A percentile compares a stretch with the other conserved stretches of the same genome.
These are phyloP conservation scores for Diaporthe longicolla DNA, from an alignment of 2,329 filamentous ascomycete species.

Conservation along the genomic window DNA sequence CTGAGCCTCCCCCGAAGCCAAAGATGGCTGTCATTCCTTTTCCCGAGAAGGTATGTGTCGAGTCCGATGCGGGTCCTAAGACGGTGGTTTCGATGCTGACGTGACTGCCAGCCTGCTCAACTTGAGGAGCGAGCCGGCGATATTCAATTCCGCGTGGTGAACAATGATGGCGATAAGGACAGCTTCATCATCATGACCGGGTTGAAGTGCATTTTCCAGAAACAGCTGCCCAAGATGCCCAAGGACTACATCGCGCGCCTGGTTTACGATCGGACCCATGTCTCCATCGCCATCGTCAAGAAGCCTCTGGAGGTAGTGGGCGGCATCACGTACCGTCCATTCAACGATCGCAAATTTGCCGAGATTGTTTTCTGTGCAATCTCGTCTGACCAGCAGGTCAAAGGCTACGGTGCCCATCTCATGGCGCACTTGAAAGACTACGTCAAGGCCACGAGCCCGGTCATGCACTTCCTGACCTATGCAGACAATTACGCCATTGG, in stretches of 20 bases:
- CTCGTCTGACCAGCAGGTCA: constrained; percentile 97
- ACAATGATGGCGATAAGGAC: constrained; percentile 91
- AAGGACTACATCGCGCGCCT: constrained; percentile 98
- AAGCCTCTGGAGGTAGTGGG: constrained; percentile 96
- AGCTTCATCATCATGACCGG: constrained; percentile 95
- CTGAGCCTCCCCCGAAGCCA: constrained; percentile 65
- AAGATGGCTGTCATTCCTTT: constrained; percentile 81
- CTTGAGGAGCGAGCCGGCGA: constrained; percentile 94
- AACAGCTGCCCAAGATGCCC: constrained; percentile 98
- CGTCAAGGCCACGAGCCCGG: constrained; percentile 94
- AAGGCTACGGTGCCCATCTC: constrained; percentile 96
- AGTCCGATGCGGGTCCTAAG: not conserved
- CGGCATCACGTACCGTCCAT: constrained; percentile 96
- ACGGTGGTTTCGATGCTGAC: constrained; percentile 41
- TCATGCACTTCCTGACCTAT: constrained; percentile 99
- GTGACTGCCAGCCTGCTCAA: constrained; percentile 78
- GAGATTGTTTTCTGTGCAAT: constrained; percentile 99
- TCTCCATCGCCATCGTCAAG: constrained; percentile 98
- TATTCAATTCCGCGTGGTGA: constrained; percentile 97
- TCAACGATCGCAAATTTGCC: constrained; percentile 91
- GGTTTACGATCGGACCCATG: constrained; percentile 95
- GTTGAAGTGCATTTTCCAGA: constrained; percentile 98
- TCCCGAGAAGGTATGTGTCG: constrained; percentile 80
- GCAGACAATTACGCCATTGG: constrained; percentile 99
- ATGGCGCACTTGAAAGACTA: constrained; percentile 99